Conservation (phyloP, 305 asterid species). For the Salvia sclarea region DNA sequence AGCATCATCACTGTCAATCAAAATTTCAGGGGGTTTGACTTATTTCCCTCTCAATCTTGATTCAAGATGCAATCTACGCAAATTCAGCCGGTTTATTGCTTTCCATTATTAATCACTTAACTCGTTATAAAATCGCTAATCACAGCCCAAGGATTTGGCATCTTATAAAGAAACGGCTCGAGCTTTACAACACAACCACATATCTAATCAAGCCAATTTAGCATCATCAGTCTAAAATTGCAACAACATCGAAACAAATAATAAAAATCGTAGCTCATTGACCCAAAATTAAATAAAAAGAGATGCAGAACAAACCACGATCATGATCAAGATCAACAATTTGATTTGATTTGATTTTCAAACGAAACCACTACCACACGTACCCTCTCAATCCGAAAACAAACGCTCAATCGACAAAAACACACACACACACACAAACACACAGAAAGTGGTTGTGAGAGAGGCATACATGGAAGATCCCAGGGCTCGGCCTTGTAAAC, state of each 20-base stretch:
- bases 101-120: neutral
- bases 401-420: neutral
- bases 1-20: neutral
- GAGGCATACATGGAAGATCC: conserved; percentile 74
- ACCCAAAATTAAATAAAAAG: neutral
- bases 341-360: neutral
- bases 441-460: neutral
- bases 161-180: neutral
- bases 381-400: neutral
- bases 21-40: neutral
- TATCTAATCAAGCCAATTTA: neutral
- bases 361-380: neutral
- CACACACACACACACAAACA: neutral
- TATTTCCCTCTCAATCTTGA: neutral
- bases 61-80: neutral
- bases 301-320: neutral
- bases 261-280: neutral
- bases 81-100: neutral
- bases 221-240: neutral
- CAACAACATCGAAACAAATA: neutral
- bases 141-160: neutral
- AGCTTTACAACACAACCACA: neutral
- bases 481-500: conserved; percentile 87
- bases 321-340: neutral
- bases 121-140: neutral